Conservation (phyloP, 2,329 filamentous ascomycete genomes). For the Volutella citrinella region DNA sequence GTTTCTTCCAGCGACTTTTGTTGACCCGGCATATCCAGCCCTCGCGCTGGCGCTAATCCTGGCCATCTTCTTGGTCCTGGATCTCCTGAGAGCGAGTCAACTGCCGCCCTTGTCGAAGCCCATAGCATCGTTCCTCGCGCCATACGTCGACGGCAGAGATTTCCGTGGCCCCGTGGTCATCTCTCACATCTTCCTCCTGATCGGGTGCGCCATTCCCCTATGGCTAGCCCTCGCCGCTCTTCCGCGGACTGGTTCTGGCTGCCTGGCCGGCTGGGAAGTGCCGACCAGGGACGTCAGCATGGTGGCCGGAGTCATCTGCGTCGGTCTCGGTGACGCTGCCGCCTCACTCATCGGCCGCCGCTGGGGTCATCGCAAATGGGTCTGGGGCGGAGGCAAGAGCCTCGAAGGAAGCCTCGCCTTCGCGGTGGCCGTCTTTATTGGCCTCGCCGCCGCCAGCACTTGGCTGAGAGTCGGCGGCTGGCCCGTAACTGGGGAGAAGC, state of each 20-base stretch:
- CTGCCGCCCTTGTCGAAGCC: conserved; percentile 85
- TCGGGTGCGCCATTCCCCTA: conserved; percentile 90
- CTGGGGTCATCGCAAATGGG: conserved; percentile 86
- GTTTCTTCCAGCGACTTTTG: conserved; percentile 81
- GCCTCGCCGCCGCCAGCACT: conserved; percentile 64
- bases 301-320: conserved; percentile 89
- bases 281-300: conserved; percentile 75
- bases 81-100: conserved; percentile 86
- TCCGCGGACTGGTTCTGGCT: conserved; percentile 50
- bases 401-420: conserved; percentile 86
- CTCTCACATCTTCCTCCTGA: conserved; percentile 91
- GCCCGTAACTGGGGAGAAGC: conserved; percentile 50
- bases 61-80: conserved; percentile 81
- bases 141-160: conserved; percentile 92
- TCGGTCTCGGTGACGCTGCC: conserved; percentile 91
- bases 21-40: conserved; percentile 81
- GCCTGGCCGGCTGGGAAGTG: conserved; percentile 73
- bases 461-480: conserved; percentile 81
- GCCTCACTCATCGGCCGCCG: conserved; percentile 86
- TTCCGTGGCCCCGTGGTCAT: conserved; percentile 92
- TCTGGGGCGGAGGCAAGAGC: conserved; percentile 95
- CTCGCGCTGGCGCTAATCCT: conserved; percentile 78
- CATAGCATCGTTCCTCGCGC: conserved; percentile 81
- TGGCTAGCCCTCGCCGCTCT: conserved; percentile 82
- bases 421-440: conserved; percentile 71